These are phyloP conservation scores for Metroxylon sagu DNA, from an alignment of 176 grass and related monocot genomes.

Conservation along the genomic window DNA sequence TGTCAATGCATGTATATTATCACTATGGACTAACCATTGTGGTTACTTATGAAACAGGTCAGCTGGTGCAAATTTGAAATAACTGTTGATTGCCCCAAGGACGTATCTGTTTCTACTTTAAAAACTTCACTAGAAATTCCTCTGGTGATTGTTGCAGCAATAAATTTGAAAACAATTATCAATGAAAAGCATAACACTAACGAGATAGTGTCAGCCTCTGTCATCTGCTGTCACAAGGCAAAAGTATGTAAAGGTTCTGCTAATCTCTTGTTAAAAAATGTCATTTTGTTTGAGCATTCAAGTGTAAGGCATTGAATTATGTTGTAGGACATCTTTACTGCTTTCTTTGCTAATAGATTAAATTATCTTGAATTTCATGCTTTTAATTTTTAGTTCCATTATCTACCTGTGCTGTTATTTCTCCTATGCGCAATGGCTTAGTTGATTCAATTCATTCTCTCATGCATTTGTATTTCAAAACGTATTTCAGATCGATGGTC, in stretches of 20 bases:
- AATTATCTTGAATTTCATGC: too few species aligned
- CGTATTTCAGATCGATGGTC: conserved; percentile 61
- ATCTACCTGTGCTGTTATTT: too few species aligned
- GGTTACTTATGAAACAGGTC: conserved; percentile 47
- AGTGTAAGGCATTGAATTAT: background rate
- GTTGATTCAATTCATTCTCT: background rate
- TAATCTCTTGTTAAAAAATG: too few species aligned
- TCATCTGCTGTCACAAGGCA: conserved; percentile 81
- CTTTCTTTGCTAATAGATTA: background rate
- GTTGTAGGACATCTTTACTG: conserved; percentile 1
- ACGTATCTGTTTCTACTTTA: conserved; percentile 56
- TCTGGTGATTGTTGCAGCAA: conserved; percentile 58
- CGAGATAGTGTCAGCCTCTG: conserved; percentile 94
- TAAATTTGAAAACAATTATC: conserved; percentile 92
- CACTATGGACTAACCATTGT: background rate
- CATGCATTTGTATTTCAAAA: background rate
- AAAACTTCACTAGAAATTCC: conserved; percentile 48
- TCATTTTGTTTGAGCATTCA: too few species aligned
- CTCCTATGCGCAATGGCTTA: too few species aligned
- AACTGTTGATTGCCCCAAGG: conserved; percentile 71
- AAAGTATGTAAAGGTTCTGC: conserved; percentile 46
- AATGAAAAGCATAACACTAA: conserved; percentile 73
- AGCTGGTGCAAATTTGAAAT: conserved; percentile 99
- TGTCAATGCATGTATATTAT: conserved; percentile 7
- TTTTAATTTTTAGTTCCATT: too few species aligned